These are phyloP conservation scores for Blastobotrys buckinghamii DNA, from an alignment of 1,139 yeast genomes.

Conservation along the genomic window DNA sequence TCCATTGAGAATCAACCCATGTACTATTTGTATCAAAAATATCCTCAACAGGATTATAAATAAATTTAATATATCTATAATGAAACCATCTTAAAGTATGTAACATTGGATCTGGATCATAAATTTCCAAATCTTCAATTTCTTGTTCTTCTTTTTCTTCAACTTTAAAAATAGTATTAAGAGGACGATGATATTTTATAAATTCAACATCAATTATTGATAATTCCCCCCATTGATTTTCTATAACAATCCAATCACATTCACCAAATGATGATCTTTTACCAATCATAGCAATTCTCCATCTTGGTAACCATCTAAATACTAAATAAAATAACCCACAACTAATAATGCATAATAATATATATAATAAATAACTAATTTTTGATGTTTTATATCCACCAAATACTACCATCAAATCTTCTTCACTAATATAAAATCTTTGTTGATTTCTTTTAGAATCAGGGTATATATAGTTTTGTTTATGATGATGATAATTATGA, in stretches of 20 bases:
- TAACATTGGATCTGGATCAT: slow-evolving; percentile 54
- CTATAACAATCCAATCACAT: slow-evolving; percentile 91
- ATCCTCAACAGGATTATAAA: slow-evolving; percentile 83
- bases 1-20: slow-evolving; percentile 83
- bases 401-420: slow-evolving; percentile 86
- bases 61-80: slow-evolving; percentile 76
- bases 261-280: slow-evolving; percentile 60
- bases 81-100: slow-evolving; percentile 65
- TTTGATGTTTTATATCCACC: slow-evolving; percentile 72
- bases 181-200: slow-evolving; percentile 58
- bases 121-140: slow-evolving; percentile 25
- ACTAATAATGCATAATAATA: slow-evolving; percentile 50
- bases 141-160: slow-evolving; percentile 10
- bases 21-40: slow-evolving; percentile 75
- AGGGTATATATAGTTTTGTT: background rate
- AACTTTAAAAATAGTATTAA: slow-evolving; percentile 56
- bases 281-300: slow-evolving; percentile 65
- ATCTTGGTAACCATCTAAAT: slow-evolving; percentile 80
- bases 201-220: slow-evolving; percentile 51
- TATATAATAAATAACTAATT: slow-evolving; percentile 45
- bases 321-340: slow-evolving; percentile 68
- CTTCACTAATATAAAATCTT: slow-evolving; percentile 89
- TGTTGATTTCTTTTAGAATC: slow-evolving; percentile 38
- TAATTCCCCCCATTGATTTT: slow-evolving; percentile 88
- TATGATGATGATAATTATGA: background rate